A percentile compares a stretch with the other conserved stretches of the same genome.
Evolutionary conservation across 176 grass and related monocot species (phyloP).

Genomic region (Rhipidocladum racemiflorum): DNA sequence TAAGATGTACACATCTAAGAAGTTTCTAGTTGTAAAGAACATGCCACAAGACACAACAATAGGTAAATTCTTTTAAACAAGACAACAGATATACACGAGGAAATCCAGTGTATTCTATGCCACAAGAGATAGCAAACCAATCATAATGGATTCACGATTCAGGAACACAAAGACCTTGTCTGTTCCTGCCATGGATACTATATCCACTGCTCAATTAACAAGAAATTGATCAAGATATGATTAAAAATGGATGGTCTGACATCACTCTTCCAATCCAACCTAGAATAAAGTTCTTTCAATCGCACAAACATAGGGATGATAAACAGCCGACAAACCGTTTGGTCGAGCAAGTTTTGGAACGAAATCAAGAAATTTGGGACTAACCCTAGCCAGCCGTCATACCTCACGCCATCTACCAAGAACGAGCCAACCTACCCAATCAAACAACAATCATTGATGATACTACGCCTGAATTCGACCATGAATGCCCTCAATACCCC

Average conservation of each 20-base stretch:
- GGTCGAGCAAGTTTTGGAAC: not conserved
- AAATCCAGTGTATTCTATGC: not conserved
- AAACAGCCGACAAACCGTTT: not conserved
- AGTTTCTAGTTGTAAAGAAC: not conserved
- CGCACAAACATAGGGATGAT: not conserved
- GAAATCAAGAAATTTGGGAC: not conserved
- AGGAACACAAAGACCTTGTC: not conserved
- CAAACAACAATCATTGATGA: not conserved
- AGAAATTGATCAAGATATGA: not conserved
- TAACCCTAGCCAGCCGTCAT: not conserved
- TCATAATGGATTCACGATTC: not conserved
- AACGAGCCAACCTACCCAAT: not conserved
- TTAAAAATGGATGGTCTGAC: not conserved
- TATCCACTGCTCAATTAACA: not conserved
- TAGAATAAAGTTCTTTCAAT: not conserved
- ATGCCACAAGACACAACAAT: not conserved
- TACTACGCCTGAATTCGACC: not conserved
- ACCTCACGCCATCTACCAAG: not conserved
- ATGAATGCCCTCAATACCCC: not conserved
- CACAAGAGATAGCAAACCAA: not conserved
- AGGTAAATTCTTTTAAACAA: not conserved
- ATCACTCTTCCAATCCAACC: not conserved
- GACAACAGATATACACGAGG: not conserved
- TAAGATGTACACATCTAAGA: not conserved
- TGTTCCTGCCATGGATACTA: not conserved